phyloP scores from a whole-genome alignment of 768 basidiomycete genomes.

The Lactifluus hygrophoroides region DNA sequence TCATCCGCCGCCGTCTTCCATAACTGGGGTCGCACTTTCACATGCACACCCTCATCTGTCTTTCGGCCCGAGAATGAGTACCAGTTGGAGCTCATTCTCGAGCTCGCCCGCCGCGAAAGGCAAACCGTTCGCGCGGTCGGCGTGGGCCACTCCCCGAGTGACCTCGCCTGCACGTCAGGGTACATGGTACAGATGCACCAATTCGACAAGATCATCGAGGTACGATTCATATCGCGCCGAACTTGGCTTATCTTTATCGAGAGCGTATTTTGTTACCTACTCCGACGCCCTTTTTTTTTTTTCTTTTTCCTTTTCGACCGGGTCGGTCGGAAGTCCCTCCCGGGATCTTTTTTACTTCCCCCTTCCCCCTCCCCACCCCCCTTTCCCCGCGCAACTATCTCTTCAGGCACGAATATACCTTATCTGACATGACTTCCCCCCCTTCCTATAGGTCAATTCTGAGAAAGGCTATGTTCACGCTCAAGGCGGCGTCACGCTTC shows the following conservation, averaged over 20 bases:
- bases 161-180: constrained; percentile 83
- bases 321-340: constrained; percentile 9
- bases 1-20: constrained; percentile 43
- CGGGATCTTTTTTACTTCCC: neutral
- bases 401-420: constrained; percentile 10
- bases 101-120: constrained; percentile 67
- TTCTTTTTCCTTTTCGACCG: too few species aligned
- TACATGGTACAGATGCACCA: constrained; percentile 78
- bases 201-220: constrained; percentile 68
- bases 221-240: constrained; percentile 38
- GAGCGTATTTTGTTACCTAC: neutral
- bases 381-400: constrained; percentile 1
- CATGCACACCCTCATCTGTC: constrained; percentile 55
- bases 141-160: constrained; percentile 88
- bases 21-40: constrained; percentile 85
- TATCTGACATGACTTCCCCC: constrained; percentile 17
- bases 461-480: constrained; percentile 60
- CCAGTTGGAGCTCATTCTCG: constrained; percentile 68
- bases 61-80: constrained; percentile 67
- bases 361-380: too few species aligned
- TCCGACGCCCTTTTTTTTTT: too few species aligned
- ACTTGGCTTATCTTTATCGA: constrained; percentile 8
- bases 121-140: constrained; percentile 75
- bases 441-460: constrained; percentile 61
- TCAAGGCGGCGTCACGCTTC: constrained; percentile 73